Evolutionary conservation across 2,329 filamentous ascomycete species (phyloP).

Genomic region (Pseudogymnoascus sp.): DNA sequence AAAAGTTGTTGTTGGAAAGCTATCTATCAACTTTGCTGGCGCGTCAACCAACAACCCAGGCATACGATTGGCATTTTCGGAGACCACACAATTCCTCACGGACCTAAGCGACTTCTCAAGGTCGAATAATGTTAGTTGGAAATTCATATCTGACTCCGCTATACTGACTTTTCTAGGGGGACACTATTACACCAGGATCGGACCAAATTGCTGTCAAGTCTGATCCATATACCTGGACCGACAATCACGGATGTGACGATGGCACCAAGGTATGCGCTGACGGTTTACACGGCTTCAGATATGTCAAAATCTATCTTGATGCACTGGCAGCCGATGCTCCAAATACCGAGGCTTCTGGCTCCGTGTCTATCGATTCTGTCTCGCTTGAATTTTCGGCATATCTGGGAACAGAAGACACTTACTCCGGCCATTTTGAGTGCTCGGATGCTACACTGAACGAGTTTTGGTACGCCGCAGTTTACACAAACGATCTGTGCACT

Average conservation of each 20-base stretch:
- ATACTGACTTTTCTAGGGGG: slow-evolving; percentile 19
- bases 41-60: slow-evolving; percentile 30
- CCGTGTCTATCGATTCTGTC: slow-evolving; percentile 38
- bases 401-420: slow-evolving; percentile 42
- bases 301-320: slow-evolving; percentile 42
- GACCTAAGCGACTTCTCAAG: slow-evolving; percentile 42
- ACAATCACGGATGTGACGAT: slow-evolving; percentile 38
- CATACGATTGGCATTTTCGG: slow-evolving; percentile 42
- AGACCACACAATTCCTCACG: slow-evolving; percentile 39
- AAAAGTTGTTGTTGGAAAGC: slow-evolving; percentile 38
- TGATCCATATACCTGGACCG: slow-evolving; percentile 38
- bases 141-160: background rate
- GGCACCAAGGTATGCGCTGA: slow-evolving; percentile 41
- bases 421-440: slow-evolving; percentile 45
- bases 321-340: slow-evolving; percentile 38
- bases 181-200: slow-evolving; percentile 38
- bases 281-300: slow-evolving; percentile 47
- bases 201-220: slow-evolving; percentile 43
- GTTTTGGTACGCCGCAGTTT: slow-evolving; percentile 47
- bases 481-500: slow-evolving; percentile 44
- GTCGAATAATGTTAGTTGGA: slow-evolving; percentile 36
- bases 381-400: slow-evolving; percentile 38
- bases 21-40: slow-evolving; percentile 38
- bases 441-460: slow-evolving; percentile 42
- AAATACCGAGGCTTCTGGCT: slow-evolving; percentile 36